Conservation (phyloP, 805 yeast species). For the Kodamaea lidongshanica region DNA sequence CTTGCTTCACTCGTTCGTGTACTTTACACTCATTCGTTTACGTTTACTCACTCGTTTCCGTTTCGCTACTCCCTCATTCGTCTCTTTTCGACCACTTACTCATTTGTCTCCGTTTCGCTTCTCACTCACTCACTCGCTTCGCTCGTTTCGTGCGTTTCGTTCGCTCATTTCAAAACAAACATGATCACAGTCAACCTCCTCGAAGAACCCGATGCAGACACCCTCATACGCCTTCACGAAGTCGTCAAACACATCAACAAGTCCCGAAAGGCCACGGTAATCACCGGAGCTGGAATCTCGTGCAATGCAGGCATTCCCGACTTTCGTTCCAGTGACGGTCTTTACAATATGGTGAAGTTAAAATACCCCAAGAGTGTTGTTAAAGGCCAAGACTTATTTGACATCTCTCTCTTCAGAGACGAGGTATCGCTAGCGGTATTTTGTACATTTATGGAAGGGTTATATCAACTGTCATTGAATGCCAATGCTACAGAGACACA, state of each 20-base stretch:
- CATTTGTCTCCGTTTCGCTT: too few relatives aligned
- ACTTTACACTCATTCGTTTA: too few relatives aligned
- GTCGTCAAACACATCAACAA: conserved; percentile 41
- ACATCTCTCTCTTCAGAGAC: conserved; percentile 71
- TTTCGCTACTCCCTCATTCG: too few relatives aligned
- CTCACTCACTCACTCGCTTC: too few relatives aligned
- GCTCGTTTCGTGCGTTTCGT: too few relatives aligned
- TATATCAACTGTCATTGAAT: conserved; percentile 53
- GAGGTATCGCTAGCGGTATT: conserved; percentile 63
- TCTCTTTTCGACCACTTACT: too few relatives aligned
- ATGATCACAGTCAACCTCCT: neutral
- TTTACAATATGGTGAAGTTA: conserved; percentile 66
- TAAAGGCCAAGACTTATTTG: conserved; percentile 88
- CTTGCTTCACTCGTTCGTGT: too few relatives aligned
- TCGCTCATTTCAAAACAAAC: too few relatives aligned
- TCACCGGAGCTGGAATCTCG: conserved; percentile 96
- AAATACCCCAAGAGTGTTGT: conserved; percentile 57
- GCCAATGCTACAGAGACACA: conserved; percentile 87
- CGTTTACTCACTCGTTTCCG: too few relatives aligned
- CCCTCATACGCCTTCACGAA: conserved; percentile 29
- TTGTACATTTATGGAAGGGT: conserved; percentile 81
- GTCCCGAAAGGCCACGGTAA: conserved; percentile 55
- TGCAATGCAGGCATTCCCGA: conserved; percentile 98
- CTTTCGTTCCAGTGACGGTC: conserved; percentile 77
- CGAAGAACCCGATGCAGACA: conserved; percentile 2